Evolutionary conservation across 1,139 yeast genomes (phyloP), one percentile per base, ranked within the genome.

Genomic region (Scheffersomyces illinoinensis): DNA sequence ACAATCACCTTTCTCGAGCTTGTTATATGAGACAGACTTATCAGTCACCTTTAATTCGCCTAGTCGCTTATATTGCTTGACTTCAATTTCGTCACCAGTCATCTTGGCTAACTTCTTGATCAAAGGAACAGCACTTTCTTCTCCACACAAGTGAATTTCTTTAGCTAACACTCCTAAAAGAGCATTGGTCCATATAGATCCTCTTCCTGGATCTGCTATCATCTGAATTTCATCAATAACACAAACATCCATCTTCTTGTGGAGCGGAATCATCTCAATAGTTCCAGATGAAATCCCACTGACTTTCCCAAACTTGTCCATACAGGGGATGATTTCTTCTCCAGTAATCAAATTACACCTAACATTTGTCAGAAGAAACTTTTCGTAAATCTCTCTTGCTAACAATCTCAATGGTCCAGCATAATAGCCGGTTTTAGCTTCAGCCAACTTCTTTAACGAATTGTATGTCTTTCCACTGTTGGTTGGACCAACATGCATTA

Each of bases 401-500:
- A 95, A 78, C 58, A 95, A 79, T 60, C 99, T 79, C 55, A 95
- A 76, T 0, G 99, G 99, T 0, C 99, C 99, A 0, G 98, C 98
- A 72, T 90, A 95, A 66, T 90, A 91, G 0, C 99, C 99, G n/a
- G 88, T 82, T 50, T 85, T 80, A 10, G 93, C 87, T n/a, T 74
- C 67, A 64, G 87, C 86, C 53, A 95, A 78, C 57, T 86, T 82
- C 67, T 89, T 82, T 53, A 95, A 76, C 0, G 98, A 97, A 55
- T 85, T 84, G 69, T 91, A 90, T 0, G 99, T 95, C 69, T 95
- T 95, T n/a, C 99, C 99, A 65, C 96, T 88, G 71, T 95, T 95
- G 0, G 99, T 95, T 0, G 99, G 99, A 0, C 99, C 99, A 20
- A 95, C 92, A 71, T 95, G 99, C 86, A 96, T 84, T 21, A 89